Percentiles rank a stretch among this genome's conserved stretches.
Conservation (phyloP, 768 basidiomycete species). For the Lactifluus subvellereus region DNA sequence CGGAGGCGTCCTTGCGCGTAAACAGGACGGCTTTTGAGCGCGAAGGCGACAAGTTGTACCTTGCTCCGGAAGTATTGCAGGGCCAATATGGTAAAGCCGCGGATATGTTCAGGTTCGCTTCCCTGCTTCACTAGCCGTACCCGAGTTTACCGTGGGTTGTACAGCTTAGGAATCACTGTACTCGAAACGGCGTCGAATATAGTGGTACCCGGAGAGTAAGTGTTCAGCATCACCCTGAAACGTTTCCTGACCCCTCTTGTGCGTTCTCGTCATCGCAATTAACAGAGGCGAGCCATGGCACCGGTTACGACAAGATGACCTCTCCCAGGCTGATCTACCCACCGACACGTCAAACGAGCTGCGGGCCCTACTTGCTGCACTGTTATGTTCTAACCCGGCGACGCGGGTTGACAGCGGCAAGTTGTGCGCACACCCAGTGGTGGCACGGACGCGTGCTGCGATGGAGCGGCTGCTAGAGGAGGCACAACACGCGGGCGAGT, state of each 20-base stretch:
- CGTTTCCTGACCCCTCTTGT: not conserved
- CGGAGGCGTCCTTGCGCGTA: conserved; percentile 5
- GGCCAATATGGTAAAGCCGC: conserved; percentile 90
- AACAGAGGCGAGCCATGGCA: conserved; percentile 91
- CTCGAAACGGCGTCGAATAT: conserved; percentile 95
- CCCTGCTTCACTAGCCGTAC: not conserved
- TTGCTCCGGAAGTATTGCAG: conserved; percentile 92
- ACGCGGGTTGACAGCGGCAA: conserved; percentile 51
- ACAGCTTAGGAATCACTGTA: conserved; percentile 90
- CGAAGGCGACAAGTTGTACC: conserved; percentile 95
- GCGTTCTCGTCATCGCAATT: conserved; percentile 17
- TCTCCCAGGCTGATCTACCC: conserved; percentile 68
- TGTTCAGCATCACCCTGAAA: conserved; percentile 26
- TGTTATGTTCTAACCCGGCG: conserved; percentile 71
- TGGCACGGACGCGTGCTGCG: conserved; percentile 52
- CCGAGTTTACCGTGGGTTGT: conserved; percentile 8
- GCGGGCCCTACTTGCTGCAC: conserved; percentile 58
- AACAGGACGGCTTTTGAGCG: conserved; percentile 65
- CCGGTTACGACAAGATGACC: conserved; percentile 84
- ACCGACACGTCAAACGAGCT: conserved; percentile 55
- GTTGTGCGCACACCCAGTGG: conserved; percentile 57
- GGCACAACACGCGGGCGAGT: conserved; percentile 33
- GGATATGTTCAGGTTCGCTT: conserved; percentile 83
- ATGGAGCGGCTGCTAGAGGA: conserved; percentile 51
- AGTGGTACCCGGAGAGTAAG: conserved; percentile 93